phyloP scores from a whole-genome alignment of 2,329 filamentous ascomycete species.

The Massarina eburnea region DNA sequence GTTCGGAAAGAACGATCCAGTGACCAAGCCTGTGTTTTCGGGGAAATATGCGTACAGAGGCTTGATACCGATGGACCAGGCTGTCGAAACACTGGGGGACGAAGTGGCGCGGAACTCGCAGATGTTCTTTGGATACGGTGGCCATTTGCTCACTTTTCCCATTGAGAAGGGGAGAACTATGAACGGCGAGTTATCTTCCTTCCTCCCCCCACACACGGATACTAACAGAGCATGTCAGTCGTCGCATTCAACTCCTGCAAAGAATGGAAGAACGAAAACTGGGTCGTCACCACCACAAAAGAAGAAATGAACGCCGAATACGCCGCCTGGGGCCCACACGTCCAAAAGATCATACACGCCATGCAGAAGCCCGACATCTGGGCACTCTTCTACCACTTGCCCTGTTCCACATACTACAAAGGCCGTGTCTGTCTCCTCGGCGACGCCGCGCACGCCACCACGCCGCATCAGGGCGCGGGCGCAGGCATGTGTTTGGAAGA shows the following conservation, averaged over 20 bases:
- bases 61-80: constrained; percentile 62
- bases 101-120: constrained; percentile 55
- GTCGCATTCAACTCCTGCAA: constrained; percentile 39
- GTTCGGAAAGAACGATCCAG: constrained; percentile 49
- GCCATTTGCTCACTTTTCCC: constrained; percentile 65
- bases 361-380: constrained; percentile 58
- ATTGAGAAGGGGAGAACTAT: constrained; percentile 60
- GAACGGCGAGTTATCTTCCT: constrained; percentile 47
- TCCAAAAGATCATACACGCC: constrained; percentile 33
- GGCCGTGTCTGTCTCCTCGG: constrained; percentile 54
- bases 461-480: constrained; percentile 59
- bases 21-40: constrained; percentile 55
- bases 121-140: constrained; percentile 61
- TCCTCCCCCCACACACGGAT: not conserved
- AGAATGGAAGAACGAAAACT: constrained; percentile 36
- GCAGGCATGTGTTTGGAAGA: constrained; percentile 62
- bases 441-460: constrained; percentile 60
- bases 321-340: constrained; percentile 29
- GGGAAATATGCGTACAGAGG: constrained; percentile 65
- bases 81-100: constrained; percentile 52
- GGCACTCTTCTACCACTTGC: constrained; percentile 59
- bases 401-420: constrained; percentile 49
- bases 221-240: constrained; percentile 21
- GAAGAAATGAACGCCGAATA: constrained; percentile 36
- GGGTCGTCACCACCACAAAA: constrained; percentile 37